Conservation (phyloP, 2,329 filamentous ascomycete species). For the Trichoderma cornu-damae region DNA sequence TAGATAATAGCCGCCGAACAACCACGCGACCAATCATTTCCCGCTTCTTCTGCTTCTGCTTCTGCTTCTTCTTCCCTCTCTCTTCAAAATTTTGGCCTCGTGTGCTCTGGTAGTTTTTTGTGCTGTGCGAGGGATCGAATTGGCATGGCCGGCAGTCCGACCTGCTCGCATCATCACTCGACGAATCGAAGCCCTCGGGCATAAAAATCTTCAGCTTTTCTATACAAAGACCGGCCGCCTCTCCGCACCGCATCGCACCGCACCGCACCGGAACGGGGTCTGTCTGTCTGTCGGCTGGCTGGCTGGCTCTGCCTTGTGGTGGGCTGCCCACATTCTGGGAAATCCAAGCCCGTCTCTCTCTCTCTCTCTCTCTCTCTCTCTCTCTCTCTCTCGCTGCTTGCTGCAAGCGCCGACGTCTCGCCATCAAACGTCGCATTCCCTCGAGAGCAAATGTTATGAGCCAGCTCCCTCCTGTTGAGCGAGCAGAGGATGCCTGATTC, state of each 20-base stretch:
- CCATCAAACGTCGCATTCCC: not conserved
- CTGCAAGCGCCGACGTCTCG: not conserved
- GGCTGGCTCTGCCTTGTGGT: not conserved
- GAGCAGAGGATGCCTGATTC: slow-evolving; percentile 33
- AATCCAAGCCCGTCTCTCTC: not conserved
- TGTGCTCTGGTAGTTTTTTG: not conserved
- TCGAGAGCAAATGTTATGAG: slow-evolving; percentile 24
- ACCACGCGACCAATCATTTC: slow-evolving; percentile 7
- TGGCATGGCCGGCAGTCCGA: slow-evolving; percentile 7
- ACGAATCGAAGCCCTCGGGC: slow-evolving; percentile 10
- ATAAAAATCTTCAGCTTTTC: not conserved
- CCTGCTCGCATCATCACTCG: not conserved
- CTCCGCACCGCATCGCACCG: slow-evolving; percentile 7
- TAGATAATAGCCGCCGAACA: slow-evolving; percentile 8
- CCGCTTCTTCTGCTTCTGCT: not conserved
- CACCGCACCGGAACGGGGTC: not conserved
- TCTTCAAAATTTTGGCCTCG: not conserved
- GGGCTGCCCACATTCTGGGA: not conserved
- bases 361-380: no score
- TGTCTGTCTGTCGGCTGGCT: no score
- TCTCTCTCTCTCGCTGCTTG: no score
- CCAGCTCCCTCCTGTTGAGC: slow-evolving; percentile 24
- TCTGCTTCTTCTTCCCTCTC: not conserved
- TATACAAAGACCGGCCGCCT: not conserved
- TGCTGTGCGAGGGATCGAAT: slow-evolving; percentile 6